Evolutionary conservation across 2,329 filamentous ascomycete species (phyloP), one percentile per base, ranked within the genome.

Genomic region (Fusarium citri): DNA sequence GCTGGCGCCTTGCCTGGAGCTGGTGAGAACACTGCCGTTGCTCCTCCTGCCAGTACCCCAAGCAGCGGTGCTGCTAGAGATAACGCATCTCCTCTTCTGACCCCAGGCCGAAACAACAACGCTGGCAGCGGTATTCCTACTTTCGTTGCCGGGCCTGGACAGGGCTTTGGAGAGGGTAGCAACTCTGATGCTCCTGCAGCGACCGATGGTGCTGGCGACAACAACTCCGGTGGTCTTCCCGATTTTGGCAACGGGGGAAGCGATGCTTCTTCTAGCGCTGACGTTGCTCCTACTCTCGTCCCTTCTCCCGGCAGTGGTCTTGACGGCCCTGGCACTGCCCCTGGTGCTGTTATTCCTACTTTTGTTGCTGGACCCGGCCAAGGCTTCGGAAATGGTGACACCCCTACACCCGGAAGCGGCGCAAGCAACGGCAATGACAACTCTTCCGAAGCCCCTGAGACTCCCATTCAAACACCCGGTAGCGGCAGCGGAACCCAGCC

Each of bases 261-360:
- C 16, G 37, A 34, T 30, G 47, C 15, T 25, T 34, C 30, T 20
- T 64, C 61, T 15, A 51, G 58, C 18, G 60, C 53, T 31, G 37
- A 64, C 14, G 58, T 61, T 12, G 64, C 48, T 26, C 64, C 65
- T 26, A 66, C 66, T 25, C 55, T 69, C 26, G 50, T 69, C 16
- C 66, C 55, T 22, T 49, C 60, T 9, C 66, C 65, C 10, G 65
- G 65, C 16, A 68, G 55, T 47, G 66, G 66, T 8, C 30, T 66
- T 22, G 41, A 50, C 6, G 64, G 64, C 15, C 62, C 64, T 42
- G 64, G 62, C 23, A 66, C 64, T 47, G 54, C 58, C 30, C 63
- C 57, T 2, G 31, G 46, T 28, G 48, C 43, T 7, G 26, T 55
- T 12, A 43, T 65, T 12, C 64, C 64, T 42, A 65, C 64, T 9